Base-by-base conservation (phyloP, 257 asterid genomes). In the Hygrophila difformis region DNA sequence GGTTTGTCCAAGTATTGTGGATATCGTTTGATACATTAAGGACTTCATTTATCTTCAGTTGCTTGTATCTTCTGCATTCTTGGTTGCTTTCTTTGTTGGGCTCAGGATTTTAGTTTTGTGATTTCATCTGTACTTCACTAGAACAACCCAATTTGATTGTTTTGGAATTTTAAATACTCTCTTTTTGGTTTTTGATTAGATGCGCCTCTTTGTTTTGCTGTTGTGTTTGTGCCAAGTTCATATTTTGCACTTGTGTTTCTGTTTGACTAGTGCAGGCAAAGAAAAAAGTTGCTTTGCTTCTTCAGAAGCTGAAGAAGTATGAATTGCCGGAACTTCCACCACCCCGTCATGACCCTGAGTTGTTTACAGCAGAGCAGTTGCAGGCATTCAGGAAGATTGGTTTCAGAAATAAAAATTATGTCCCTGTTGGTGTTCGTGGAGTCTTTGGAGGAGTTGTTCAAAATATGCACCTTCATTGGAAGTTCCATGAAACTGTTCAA, bases 361-460 rank as follows among this genome's bases (percentile, higher is more conserved):
- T 91, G 51, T 71, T 91, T 39, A 86, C 99, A 13, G 65, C 64
- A 0, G 99, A 91, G 75, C 96, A 91, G 50, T 51, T 91, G 49
- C 99, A 86, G 67, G 94, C 99, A 15, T 86, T 62, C 56, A 91
- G 80, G 69, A 91, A 91, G 63, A 83, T 82, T 33, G 99, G 99
- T 18, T 91, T 79, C 72, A 80, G 73, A 67, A 91, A 91, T 21
- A 86, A 70, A 59, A 91, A 91, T 52, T 86, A 91, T 49, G 96
- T 76, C 9, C 99, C 96, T 12, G 99, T 91, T 49, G 99, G 99
- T 63, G 95, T 91, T 40, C 93, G 99, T 39, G 96, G 99, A 49
- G 99, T 91, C 58, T 86, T 91, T 62, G 99, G 96, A 41, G 99
- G 96, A 14, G 99, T 91, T 42, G 96, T 91, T 38, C 97, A 86